Evolutionary conservation across 2,329 filamentous ascomycete genomes (phyloP).

Genomic region (Diaporthe citrichinensis): DNA sequence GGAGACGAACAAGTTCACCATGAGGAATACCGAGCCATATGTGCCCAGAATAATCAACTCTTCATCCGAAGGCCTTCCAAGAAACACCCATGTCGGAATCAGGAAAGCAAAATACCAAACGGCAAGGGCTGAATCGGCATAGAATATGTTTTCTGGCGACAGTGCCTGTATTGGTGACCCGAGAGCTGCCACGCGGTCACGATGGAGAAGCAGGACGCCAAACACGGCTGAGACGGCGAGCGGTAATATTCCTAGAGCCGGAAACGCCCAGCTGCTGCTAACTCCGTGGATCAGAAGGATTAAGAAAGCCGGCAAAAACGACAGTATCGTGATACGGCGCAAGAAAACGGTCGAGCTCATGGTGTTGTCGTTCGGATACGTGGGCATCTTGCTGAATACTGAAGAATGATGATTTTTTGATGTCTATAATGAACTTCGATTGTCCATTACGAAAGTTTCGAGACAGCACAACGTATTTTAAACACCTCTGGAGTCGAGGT

Average conservation of each 20-base stretch:
- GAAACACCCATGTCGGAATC: constrained; percentile 41
- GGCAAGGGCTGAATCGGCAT: constrained; percentile 38
- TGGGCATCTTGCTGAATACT: background rate
- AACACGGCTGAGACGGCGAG: constrained; percentile 41
- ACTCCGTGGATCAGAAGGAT: constrained; percentile 38
- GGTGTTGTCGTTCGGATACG: background rate
- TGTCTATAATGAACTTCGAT: background rate
- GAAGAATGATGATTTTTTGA: background rate
- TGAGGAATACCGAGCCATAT: constrained; percentile 43
- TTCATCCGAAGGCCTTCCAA: constrained; percentile 6
- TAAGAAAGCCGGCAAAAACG: constrained; percentile 36
- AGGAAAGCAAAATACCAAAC: constrained; percentile 40
- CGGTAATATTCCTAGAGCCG: constrained; percentile 43
- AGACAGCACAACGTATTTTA: background rate
- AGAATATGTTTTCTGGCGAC: constrained; percentile 41
- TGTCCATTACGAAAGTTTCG: background rate
- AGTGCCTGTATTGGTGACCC: constrained; percentile 43
- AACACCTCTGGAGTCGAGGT: background rate
- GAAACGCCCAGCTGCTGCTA: constrained; percentile 36
- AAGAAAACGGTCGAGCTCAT: constrained; percentile 31
- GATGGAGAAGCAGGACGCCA: constrained; percentile 39
- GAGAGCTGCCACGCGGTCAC: constrained; percentile 42
- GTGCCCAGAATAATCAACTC: constrained; percentile 42
- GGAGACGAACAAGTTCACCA: constrained; percentile 41
- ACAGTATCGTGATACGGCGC: constrained; percentile 46